Conservation (phyloP, 441 rosid species). For the Syzygium syzygioides region DNA sequence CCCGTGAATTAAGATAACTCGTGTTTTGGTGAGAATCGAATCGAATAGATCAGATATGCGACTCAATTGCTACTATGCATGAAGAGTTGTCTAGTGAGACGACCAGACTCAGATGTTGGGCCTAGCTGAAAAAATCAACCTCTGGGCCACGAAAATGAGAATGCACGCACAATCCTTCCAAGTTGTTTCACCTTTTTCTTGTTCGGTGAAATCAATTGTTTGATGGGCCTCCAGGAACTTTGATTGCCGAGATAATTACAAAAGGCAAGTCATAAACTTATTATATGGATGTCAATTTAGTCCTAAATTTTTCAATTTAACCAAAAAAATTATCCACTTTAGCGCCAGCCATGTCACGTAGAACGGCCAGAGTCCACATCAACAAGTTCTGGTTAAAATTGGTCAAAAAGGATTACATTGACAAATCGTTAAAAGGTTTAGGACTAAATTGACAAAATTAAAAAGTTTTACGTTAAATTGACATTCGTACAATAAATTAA, state of each 20-base stretch:
- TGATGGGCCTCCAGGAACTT: background rate
- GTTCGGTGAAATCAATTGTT: background rate
- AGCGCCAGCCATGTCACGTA: accelerated
- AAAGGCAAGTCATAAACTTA: background rate
- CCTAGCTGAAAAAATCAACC: background rate
- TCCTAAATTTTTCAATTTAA: background rate
- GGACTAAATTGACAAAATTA: accelerated
- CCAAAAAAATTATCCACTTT: accelerated
- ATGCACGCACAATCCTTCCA: background rate
- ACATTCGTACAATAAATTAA: background rate
- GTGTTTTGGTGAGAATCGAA: background rate
- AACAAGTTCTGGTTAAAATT: background rate
- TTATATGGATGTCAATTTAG: accelerated
- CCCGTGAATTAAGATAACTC: background rate
- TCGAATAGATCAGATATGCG: background rate
- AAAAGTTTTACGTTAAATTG: accelerated
- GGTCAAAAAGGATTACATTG: accelerated
- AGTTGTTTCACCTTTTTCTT: background rate
- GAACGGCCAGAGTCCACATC: accelerated
- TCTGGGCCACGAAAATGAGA: background rate
- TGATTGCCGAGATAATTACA: background rate
- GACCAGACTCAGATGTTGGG: background rate
- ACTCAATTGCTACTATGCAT: background rate
- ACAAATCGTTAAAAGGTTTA: background rate
- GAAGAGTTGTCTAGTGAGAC: background rate